Evolutionary conservation across 176 grass and related monocot genomes (phyloP), one percentile per base, ranked within the genome.

Genomic region (Neostapfia colusana): DNA sequence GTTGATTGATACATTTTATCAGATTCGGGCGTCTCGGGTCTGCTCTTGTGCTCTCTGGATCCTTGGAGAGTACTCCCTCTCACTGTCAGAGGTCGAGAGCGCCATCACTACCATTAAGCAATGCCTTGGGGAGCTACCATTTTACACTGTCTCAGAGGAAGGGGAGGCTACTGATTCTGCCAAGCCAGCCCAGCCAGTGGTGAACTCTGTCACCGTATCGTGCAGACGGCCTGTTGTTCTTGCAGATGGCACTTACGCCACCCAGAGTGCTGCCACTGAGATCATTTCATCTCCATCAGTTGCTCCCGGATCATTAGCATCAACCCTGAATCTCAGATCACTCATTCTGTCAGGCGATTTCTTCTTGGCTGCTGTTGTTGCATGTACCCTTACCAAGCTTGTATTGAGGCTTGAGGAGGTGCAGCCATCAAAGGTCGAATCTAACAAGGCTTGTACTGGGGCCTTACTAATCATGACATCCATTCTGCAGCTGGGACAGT

Each of bases 41-140:
- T 88, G 91, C 24, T 72, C 70, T 6, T 85, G 82, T 1, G 85
- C 91, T 14, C 76, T 93, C 37, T 93, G 91, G 91, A 93, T 93
- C 57, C 83, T 93, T 43, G 91, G 91, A 2, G 91, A 93, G 72
- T 93, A 93, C 75, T 93, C 91, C 55, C 88, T 93, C 59, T 90
- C 82, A 0, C 75, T 88, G 39, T 82, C 91, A 41, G 91, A 93
- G 82, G 91, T 90, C 1, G 84, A 93, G 70, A 82, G 82, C 1
- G 82, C 91, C 44, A 81, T 93, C 44, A 36, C 85, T 34, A 88
- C 88, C 36, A 93, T 93, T 69, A 93, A 83, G 38, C 91, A 93
- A 43, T 88, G 88, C 51, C 73, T 93, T 54, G 91, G 91, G 0
- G 82, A 93, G 50, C 65, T 93, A 9, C 91, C 91, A n/a, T 93